Evolutionary conservation across 73 alveolate genomes (phyloP).

Genomic region (Urostyla sp.): DNA sequence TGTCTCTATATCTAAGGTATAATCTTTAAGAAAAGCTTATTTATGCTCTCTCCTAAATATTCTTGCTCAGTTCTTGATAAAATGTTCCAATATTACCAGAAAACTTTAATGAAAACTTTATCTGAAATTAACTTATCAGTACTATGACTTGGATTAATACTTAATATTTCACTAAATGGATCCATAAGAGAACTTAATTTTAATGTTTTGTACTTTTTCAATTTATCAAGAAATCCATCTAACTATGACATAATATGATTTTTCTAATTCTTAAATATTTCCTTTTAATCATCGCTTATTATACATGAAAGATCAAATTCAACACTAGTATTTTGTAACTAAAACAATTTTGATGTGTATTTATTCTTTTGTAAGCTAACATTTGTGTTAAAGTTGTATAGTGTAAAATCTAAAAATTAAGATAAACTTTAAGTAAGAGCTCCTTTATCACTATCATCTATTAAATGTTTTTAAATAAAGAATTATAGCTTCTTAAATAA

Average conservation of each 20-base stretch:
- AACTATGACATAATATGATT: conserved; percentile 15
- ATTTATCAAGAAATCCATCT: background rate
- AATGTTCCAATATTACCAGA: conserved; percentile 52
- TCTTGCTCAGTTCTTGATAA: conserved; percentile 40
- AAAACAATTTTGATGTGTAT: conserved; percentile 48
- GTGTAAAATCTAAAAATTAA: conserved; percentile 48
- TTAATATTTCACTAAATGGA: conserved; percentile 52
- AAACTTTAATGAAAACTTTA: conserved; percentile 49
- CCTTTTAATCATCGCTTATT: background rate
- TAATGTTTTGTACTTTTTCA: conserved; percentile 13
- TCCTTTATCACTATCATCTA: conserved; percentile 47
- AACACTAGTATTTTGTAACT: background rate
- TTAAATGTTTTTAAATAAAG: conserved; percentile 38
- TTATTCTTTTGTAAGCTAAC: conserved; percentile 27
- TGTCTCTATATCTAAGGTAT: conserved; percentile 12
- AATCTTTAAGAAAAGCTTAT: conserved; percentile 8
- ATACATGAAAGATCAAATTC: background rate
- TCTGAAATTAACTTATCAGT: conserved; percentile 50
- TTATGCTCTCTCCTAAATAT: conserved; percentile 14
- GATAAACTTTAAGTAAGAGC: conserved; percentile 14
- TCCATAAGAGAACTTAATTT: conserved; percentile 15
- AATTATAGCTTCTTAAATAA: conserved; percentile 43
- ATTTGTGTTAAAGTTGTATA: conserved; percentile 42
- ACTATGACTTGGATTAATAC: conserved; percentile 46
- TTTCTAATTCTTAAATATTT: background rate